Base-by-base conservation (phyloP, 306 rosid species). In the Prunus campanulata region DNA sequence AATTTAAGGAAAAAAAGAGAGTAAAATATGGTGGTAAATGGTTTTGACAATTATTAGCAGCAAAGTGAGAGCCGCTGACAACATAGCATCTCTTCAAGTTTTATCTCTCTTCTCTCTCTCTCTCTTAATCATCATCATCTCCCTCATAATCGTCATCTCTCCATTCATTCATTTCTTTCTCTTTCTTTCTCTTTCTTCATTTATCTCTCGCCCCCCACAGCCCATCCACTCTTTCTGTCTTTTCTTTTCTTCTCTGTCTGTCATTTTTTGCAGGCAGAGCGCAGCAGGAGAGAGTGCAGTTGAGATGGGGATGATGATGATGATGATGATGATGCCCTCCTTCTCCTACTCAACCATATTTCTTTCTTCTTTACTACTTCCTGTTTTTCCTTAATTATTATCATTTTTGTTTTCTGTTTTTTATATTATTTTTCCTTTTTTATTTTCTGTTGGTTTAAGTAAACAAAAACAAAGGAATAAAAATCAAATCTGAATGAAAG, bases 21-120 rank as follows among this genome's bases (percentile, higher is more conserved):
- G 11, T 24, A 27, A 20, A 32, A 22, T 47, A 78, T 25, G 48
- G n/a, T 2, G 50, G 52, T 77, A 57, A 54, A 35, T 19, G 68
- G 77, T 62, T 75, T 54, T 68, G 72, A 60, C 85, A 85, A 85
- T 79, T 71, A 82, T 85, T 79, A 76, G 84, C 85, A 52, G 75
- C 86, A 82, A 82, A 85, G 81, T 81, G 72, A 81, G 87, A 72
- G 83, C 84, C 74, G 84, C 83, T 82, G 86, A 75, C 88, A 82
- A 75, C 79, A 83, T 81, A 68, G 81, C 86, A 78, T 71, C 79
- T 57, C 62, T 46, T 52, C 66, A 32, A 56, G 56, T 63, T 76
- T 66, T 80, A 57, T 72, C 74, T 61, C 78, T 46, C 64, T 3
- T 77, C 76, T 55, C 84, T 61, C 50, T 47, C 77, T 80, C 78